Evolutionary conservation across 352 stramenopile genomes (phyloP), one percentile per base, ranked within the genome.

Genomic region (Pythium insidiosum): DNA sequence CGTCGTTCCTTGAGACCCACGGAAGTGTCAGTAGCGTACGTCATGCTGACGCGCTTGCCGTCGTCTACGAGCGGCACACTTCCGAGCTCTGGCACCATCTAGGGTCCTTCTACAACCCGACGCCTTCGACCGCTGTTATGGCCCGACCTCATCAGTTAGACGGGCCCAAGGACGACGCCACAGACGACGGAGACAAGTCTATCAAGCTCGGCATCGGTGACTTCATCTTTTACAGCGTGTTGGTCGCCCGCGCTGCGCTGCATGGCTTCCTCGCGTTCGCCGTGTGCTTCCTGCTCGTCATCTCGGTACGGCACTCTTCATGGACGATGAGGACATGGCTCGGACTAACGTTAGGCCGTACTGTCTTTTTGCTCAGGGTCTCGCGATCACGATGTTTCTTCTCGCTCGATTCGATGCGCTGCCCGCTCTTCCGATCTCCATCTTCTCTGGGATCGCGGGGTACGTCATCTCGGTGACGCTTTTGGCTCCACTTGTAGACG

Each of bases 161-260:
- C n/a, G n/a, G n/a, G n/a, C n/a, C n/a, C n/a, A n/a, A 66, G 44
- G 40, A 58, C 9, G 6, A 56, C 9, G 20, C 50, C 15, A 50
- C 64, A 16, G 53, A 57, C 6, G 49, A 68, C 5, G 40, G 74
- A 21, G 58, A 75, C 51, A 81, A 80, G 43, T 83, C 68, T 4
- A 96, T 97, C 58, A 84, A 95, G 42, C 67, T 97, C 6, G 89
- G 89, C 0, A 62, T 97, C 9, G 95, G 96, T 1, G 96, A 99
- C 68, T 98, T 99, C 58, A 97, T 99, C 35, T 99, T 99, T 60
- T 99, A 99, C 67, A 97, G 77, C 38, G 84, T 98, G 0, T 68
- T 99, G 25, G 90, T 98, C 22, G 90, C 90, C 6, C 94, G 96
- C 28, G 95, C 95, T 9, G 92, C 89, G 7, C 65, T 91, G 48